Base-by-base conservation (phyloP, 225 moss, liverwort and hornwort species). In the Antitrichia curtipendula region DNA sequence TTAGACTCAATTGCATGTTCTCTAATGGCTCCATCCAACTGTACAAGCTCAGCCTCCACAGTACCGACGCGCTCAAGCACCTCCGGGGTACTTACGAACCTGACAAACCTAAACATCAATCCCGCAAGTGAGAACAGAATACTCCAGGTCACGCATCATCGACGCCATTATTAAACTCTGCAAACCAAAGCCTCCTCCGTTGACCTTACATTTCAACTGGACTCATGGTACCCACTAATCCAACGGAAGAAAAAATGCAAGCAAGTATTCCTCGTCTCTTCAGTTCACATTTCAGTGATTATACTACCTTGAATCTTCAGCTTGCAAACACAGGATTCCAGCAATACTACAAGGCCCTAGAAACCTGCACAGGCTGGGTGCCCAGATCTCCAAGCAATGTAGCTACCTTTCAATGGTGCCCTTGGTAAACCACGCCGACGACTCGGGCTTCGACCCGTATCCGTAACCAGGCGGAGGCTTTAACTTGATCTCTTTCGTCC, bases 61-160 rank as follows among this genome's bases (percentile, higher is more conserved):
- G 97, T 96, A 70, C 95, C 97, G 41, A 97, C 98, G 75, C 97
- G 96, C 93, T 98, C 98, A 43, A 98, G 95, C 75, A 98, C 96
- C 91, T 98, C 98, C 25, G 98, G 98, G 12, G 98, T 98, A 87
- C 98, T 98, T 32, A 98, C 97, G 88, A 98, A 98, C 89, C 97
- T 88, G 62, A 97, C 97, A 92, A 98, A 98, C 89, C 98, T 97
- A 95, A 72, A 89, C 62, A 87, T 11, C 56, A 41, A 87, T 82
- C 63, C 50, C 66, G 61, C 86, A 78, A 86, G 79, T 91, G 40
- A 91, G 80, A 79, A 88, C 66, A 64, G 77, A 45, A 79, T 28
- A 73, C 53, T 38, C 64, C 29, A 71, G n/a, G 54, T 72, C 41
- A 76, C 72, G 36, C 73, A 53, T 40, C 71, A 80, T 52, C 75